Base-by-base conservation (phyloP, 768 basidiomycete genomes). In the Kwoniella newhampshirensis region DNA sequence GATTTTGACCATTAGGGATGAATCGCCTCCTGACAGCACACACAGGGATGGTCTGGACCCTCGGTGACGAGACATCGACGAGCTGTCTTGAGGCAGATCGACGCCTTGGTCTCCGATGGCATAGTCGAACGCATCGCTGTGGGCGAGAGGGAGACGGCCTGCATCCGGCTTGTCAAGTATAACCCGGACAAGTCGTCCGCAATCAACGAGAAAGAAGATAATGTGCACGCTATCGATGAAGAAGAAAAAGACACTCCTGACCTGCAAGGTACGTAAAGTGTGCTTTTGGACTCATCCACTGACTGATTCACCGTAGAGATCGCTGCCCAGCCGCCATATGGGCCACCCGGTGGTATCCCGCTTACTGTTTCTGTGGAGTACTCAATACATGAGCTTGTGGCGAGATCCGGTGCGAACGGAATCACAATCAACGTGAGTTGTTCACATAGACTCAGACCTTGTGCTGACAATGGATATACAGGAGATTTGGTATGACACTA, bases 121-220 rank as follows among this genome's bases (percentile, higher is more conserved):
- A 12, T 66, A 15, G 50, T 73, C 25, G 71, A 73, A 55, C 48
- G 46, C 2, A 11, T 73, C 4, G 39, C 37, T 25, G 66, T 73
- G 17, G 66, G 68, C 4, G 59, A 59, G 13, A 51, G 46, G 23
- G 41, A 32, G 28, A 59, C 57, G 3, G 44, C 53, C 30, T 68
- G 67, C 49, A 44, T 73, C 7, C 61, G 71, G 1, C 46, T 73
- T 43, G 52, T 62, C 5, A 73, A 70, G 40, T 73, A 62, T 54
- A 68, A 68, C 52, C 63, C 68, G 20, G 62, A 68, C 23, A 48
- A 49, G 20, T 32, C 32, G 35, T 26, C 8, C 39, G 18, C n/a
- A 7, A 17, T 41, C 20, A 45, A 44, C 15, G 41, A 30, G 18
- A 43, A 17, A 26, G 51, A 26, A 4, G 57, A 30, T n/a, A n/a